These are phyloP conservation scores for Pestalotiopsis sp. DNA, from an alignment of 2,329 filamentous ascomycete species.

Conservation along the genomic window DNA sequence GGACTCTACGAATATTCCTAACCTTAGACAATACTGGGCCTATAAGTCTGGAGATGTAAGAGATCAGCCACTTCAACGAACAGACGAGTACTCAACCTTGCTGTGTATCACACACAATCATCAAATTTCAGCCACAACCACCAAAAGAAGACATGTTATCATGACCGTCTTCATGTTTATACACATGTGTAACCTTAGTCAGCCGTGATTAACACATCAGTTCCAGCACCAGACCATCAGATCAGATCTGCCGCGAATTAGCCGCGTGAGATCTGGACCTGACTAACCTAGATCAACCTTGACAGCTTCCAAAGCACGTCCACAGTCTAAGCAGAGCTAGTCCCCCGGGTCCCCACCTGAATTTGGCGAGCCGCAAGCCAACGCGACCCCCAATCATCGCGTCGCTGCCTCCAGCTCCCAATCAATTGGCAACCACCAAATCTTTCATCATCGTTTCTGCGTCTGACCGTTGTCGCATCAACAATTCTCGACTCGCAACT, in stretches of 20 bases:
- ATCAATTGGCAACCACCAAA: background rate
- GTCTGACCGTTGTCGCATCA: background rate
- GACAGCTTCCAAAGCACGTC: background rate
- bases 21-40: no score
- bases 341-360: background rate
- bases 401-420: background rate
- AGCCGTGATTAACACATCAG: no score
- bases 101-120: no score
- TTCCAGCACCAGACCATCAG: background rate
- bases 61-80: no score
- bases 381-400: conserved; percentile 3
- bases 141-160: no score
- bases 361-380: background rate
- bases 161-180: no score
- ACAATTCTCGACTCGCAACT: background rate
- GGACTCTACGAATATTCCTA: no score
- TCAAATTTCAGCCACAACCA: no score
- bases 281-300: background rate
- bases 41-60: no score
- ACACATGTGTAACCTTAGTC: no score
- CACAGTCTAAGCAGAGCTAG: background rate
- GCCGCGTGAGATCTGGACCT: background rate
- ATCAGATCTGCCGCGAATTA: background rate
- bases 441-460: conserved; percentile 1
- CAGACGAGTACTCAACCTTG: no score